Conservation (phyloP, 1,284 basidiomycete genomes). For the Irpex sp. region DNA sequence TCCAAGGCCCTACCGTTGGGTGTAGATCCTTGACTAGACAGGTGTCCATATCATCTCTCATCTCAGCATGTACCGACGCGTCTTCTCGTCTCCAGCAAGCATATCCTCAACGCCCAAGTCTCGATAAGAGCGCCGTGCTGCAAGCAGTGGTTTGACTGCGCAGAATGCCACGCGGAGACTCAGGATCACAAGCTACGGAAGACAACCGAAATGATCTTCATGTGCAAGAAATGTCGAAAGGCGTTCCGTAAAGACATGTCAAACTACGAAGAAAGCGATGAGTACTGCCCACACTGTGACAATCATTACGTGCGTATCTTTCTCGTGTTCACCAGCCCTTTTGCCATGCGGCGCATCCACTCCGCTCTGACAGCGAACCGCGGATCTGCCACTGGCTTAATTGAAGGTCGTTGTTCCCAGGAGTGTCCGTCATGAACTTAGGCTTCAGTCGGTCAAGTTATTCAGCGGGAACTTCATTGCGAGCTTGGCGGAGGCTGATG, state of each 20-base stretch:
- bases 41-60: not conserved
- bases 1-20: not conserved
- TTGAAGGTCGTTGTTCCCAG: not conserved
- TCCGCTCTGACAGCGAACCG: not conserved
- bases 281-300: conserved; percentile 97
- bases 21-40: not conserved
- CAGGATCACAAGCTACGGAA: conserved; percentile 74
- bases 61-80: not conserved
- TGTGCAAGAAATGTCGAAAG: conserved; percentile 98
- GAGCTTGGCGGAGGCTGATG: too few species aligned
- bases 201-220: conserved; percentile 88
- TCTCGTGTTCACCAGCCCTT: conserved; percentile 2
- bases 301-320: conserved; percentile 84
- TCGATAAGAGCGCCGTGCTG: conserved; percentile 93
- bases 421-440: not conserved
- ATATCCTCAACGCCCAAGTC: conserved; percentile 91
- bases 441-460: not conserved
- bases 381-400: not conserved
- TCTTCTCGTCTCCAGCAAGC: conserved; percentile 59
- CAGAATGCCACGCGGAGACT: conserved; percentile 89
- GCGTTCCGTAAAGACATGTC: conserved; percentile 95
- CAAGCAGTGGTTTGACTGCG: conserved; percentile 93
- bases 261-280: conserved; percentile 91
- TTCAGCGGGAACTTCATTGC: too few species aligned
- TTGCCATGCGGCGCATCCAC: conserved; percentile 1